Evolutionary conservation across 2,329 filamentous ascomycete species (phyloP), one percentile per base, ranked within the genome.

Genomic region (Pseudogymnoascus sp.): DNA sequence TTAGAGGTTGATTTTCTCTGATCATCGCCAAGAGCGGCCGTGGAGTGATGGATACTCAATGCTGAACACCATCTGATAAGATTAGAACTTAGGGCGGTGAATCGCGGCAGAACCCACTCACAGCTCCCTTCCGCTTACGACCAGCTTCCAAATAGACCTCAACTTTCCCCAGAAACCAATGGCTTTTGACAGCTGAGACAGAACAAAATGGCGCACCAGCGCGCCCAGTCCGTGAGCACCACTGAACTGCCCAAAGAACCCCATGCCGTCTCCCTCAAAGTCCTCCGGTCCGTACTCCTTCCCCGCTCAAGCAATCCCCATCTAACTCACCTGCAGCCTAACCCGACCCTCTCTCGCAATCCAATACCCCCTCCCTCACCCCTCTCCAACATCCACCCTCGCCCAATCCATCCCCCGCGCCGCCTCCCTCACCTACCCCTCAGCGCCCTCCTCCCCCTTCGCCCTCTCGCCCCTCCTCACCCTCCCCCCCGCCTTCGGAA

Each of bases 401-500:
- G 19, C 81, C 79, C 21, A 77, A 31, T 1, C 11, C 21, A 64
- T 64, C n/a, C 31, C 67, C 5, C 67, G 67, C n/a, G 66, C 86
- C 59, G 90, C 91, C 1, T 91, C 90, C 1, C 82, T 96, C 60
- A 88, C 90, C 46, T 93, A 92, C 74, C 83, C 86, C 1, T 79
- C 79, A 10, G 72, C 77, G 15, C 72, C 77, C 33, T 71, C 75
- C 26, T 78, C 81, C 66, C 77, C 60, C 33, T 74, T 74, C 64
- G 72, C 86, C 65, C 80, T 88, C 66, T 82, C 81, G 35, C 85
- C 85, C 1, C 80, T 87, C 62, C 83, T 97, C 70, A 95, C 91
- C 56, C 86, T 97, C 1, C 93, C 95, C 9, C 88, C 92, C 15
- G 89, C 91, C 0, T 97, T 99, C 74, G 93, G 93, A 50, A 93